Conservation (phyloP, 257 asterid genomes). For the Linderniella brevidens region DNA sequence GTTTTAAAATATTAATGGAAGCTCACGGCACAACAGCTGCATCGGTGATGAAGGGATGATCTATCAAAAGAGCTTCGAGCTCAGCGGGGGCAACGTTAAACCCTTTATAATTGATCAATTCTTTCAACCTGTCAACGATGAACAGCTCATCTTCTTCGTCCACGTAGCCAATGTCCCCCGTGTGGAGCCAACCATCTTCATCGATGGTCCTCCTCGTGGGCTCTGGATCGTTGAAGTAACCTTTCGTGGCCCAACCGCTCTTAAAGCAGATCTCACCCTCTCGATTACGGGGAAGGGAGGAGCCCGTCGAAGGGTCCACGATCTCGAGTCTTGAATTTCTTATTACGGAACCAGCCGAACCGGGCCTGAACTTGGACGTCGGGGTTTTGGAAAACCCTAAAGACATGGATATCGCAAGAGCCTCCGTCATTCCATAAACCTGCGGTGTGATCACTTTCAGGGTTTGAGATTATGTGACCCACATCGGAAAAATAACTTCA, state of each 20-base stretch:
- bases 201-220: conserved; percentile 31
- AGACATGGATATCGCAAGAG: conserved; percentile 27
- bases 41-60: conserved; percentile 36
- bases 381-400: conserved; percentile 38
- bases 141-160: conserved; percentile 32
- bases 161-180: conserved; percentile 38
- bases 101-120: conserved; percentile 43
- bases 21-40: conserved; percentile 60
- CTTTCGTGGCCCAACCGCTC: conserved; percentile 36
- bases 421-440: conserved; percentile 65
- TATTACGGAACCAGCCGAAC: conserved; percentile 37
- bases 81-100: conserved; percentile 52
- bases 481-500: no score
- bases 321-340: conserved; percentile 32
- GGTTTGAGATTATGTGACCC: no score
- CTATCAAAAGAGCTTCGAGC: conserved; percentile 34
- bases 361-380: conserved; percentile 21
- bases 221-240: conserved; percentile 36
- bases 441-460: conserved; percentile 2
- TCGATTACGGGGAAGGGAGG: conserved; percentile 25
- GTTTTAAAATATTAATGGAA: no score
- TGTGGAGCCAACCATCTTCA: conserved; percentile 35
- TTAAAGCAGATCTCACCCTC: conserved; percentile 31
- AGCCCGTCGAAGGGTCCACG: conserved; percentile 23
- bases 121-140: conserved; percentile 46